Base-by-base conservation (phyloP, 345 rosid genomes). In the Camelina hispida region DNA sequence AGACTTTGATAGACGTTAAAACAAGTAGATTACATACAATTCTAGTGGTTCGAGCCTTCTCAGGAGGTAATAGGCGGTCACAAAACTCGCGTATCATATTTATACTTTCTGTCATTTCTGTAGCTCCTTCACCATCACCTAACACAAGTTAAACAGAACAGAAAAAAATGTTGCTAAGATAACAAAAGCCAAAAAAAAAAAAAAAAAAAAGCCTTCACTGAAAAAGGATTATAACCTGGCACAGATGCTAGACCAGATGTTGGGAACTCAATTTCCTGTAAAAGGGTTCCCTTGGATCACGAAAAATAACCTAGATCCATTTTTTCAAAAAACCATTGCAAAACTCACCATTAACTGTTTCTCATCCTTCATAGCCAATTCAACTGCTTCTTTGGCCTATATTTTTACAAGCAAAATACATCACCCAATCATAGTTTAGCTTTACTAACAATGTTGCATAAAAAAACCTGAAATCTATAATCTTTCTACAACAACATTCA, bases 101-200 rank as follows among this genome's bases (percentile, higher is more conserved):
- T 83, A 93, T 93, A 70, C 98, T 93, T 44, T 52, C 97, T 0
- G 96, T 93, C 98, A 91, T 91, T 73, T 93, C 98, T 52, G 71
- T 88, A 57, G 96, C 97, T 68, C 98, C 98, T 88, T 93, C 98
- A 69, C 96, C 97, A 82, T 93, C 98, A 68, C 97, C 96, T 93
- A 76, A 20, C 17, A 60, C 76, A 66, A 20, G 52, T 59, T 28
- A 15, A 48, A 66, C 52, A 9, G 1, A 9, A 50, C 13, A 55
- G 8, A 14, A 10, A 55, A 43, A 5, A 10, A 9, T n/a, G 37
- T 15, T 46, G 17, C 50, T 46, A 17, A 5, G 1, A 61, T 53
- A 2, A 32, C 28, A 22, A 9, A 54, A 73, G 58, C 53, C 35
- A 34, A 38, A 14, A 10, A 7, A 11, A 62, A 25, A 12, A 34